Evolutionary conservation across 148 eudicot genomes (phyloP).

Genomic region (Polygonum maritimum): DNA sequence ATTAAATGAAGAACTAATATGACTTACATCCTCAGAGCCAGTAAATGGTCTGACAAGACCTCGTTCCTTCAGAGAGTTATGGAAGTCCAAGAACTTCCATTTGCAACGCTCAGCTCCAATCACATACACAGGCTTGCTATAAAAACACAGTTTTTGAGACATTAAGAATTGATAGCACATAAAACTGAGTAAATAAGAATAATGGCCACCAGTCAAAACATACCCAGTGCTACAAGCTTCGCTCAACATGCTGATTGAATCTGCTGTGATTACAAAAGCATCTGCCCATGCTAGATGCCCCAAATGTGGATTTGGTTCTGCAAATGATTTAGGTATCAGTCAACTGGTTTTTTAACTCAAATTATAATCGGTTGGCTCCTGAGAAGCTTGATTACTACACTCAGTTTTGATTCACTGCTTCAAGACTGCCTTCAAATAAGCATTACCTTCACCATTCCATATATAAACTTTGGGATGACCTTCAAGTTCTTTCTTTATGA

Average conservation of each 20-base stretch:
- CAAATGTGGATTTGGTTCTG: conserved; percentile 93
- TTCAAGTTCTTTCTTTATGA: conserved; percentile 65
- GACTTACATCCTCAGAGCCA: conserved; percentile 94
- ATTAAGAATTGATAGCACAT: background rate
- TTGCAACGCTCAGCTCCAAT: conserved; percentile 85
- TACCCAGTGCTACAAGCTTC: conserved; percentile 99
- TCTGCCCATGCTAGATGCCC: conserved; percentile 99
- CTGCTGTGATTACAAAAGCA: conserved; percentile 86
- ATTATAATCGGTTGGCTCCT: background rate
- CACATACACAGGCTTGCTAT: conserved; percentile 97
- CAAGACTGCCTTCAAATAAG: background rate
- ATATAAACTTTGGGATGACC: conserved; percentile 73
- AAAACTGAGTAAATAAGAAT: background rate
- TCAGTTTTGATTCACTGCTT: background rate
- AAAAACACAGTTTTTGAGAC: conserved; percentile 5
- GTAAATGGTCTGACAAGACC: conserved; percentile 91
- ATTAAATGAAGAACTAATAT: background rate
- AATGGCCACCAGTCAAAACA: conserved; percentile 3
- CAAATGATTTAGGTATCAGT: conserved; percentile 11
- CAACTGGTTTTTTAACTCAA: background rate
- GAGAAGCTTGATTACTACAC: background rate
- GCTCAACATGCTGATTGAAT: conserved; percentile 95
- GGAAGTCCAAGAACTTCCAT: conserved; percentile 89
- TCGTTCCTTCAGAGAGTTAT: conserved; percentile 60
- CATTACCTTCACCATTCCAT: conserved; percentile 94